These are phyloP conservation scores for Oehlia diaphana DNA, from an alignment of 192 early-diverging fungal species.

Conservation along the genomic window DNA sequence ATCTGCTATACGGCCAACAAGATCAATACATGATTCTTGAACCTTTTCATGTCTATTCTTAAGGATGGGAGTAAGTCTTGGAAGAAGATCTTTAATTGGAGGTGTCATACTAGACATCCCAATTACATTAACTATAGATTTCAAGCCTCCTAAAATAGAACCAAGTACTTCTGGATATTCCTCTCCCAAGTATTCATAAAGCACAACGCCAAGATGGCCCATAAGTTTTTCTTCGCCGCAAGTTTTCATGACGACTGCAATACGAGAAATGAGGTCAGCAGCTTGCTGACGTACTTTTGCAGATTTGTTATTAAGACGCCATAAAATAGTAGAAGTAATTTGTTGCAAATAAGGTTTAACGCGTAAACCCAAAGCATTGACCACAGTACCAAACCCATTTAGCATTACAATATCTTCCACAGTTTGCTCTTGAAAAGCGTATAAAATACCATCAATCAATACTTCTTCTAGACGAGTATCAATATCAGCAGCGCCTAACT, in stretches of 20 bases:
- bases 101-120: constrained; percentile 99
- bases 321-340: constrained; percentile 91
- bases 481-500: constrained; percentile 88
- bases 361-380: constrained; percentile 85
- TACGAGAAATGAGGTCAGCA: constrained; percentile 92
- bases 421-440: constrained; percentile 98
- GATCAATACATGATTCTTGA: constrained; percentile 67
- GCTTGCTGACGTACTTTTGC: constrained; percentile 97
- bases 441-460: constrained; percentile 96
- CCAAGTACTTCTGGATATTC: constrained; percentile 99
- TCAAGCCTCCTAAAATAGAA: constrained; percentile 88
- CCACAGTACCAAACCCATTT: constrained; percentile 94
- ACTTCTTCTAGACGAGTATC: constrained; percentile 89
- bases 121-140: constrained; percentile 96
- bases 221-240: constrained; percentile 97
- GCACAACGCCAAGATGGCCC: constrained; percentile 86
- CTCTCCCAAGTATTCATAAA: constrained; percentile 99
- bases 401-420: constrained; percentile 90
- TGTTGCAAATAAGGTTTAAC: constrained; percentile 93
- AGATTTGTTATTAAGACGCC: constrained; percentile 96
- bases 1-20: constrained; percentile 99
- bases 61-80: constrained; percentile 96
- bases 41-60: constrained; percentile 91
- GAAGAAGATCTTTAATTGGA: constrained; percentile 95
- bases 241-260: constrained; percentile 89